Evolutionary conservation across 2,329 filamentous ascomycete genomes (phyloP).

Genomic region (Aspergillus sp.): DNA sequence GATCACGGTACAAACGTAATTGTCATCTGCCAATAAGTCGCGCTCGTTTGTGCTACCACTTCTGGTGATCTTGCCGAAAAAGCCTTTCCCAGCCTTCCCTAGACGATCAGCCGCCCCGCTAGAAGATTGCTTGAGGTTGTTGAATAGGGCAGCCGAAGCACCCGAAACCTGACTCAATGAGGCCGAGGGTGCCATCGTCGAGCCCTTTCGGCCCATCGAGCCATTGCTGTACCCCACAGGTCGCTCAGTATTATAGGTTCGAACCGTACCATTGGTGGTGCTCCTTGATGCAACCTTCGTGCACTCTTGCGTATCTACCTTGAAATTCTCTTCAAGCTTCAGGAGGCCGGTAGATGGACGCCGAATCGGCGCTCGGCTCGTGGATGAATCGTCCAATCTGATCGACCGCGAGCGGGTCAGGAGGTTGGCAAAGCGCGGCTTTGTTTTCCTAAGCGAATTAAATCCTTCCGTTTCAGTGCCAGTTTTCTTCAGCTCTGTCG

Average conservation of each 20-base stretch:
- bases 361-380: constrained; percentile 30
- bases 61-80: constrained; percentile 75
- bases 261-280: constrained; percentile 62
- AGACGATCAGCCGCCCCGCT: constrained; percentile 70
- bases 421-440: constrained; percentile 46
- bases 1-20: constrained; percentile 81
- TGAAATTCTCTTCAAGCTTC: constrained; percentile 37
- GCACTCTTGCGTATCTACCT: constrained; percentile 40
- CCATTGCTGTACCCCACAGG: constrained; percentile 30
- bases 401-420: constrained; percentile 47
- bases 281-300: constrained; percentile 66
- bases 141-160: constrained; percentile 65
- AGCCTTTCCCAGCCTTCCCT: constrained; percentile 73
- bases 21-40: constrained; percentile 73
- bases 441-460: constrained; percentile 39
- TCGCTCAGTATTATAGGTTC: constrained; percentile 75
- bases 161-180: constrained; percentile 52
- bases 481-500: constrained; percentile 25
- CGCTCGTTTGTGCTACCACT: constrained; percentile 68
- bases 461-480: constrained; percentile 28
- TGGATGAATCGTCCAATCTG: constrained; percentile 42
- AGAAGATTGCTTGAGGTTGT: constrained; percentile 69
- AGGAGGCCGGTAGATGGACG: constrained; percentile 42
- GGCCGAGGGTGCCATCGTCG: constrained; percentile 45
- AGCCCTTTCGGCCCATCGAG: constrained; percentile 32